phyloP scores from a whole-genome alignment of 371 early-diverging fungal genomes.

The Mucor irregularis region DNA sequence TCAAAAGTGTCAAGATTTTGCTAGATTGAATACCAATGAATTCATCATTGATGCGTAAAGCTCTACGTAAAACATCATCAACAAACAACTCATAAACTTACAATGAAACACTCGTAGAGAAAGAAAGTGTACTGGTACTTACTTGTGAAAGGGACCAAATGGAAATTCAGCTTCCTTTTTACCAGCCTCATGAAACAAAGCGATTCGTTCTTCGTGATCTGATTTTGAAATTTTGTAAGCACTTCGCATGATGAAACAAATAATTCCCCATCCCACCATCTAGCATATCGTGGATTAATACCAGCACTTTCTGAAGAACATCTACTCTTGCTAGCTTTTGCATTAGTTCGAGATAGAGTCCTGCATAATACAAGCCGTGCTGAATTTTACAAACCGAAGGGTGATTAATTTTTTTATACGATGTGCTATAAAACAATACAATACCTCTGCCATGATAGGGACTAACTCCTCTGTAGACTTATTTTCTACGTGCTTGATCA shows the following conservation, averaged over 20 bases:
- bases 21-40: conserved; percentile 84
- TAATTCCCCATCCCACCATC: too few species aligned
- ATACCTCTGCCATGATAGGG: conserved; percentile 50
- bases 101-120: background rate
- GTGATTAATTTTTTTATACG: background rate
- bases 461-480: conserved; percentile 49
- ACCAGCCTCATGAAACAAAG: conserved; percentile 53
- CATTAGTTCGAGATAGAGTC: conserved; percentile 68
- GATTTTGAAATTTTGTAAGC: too few species aligned
- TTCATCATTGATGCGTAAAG: conserved; percentile 83
- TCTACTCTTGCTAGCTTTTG: conserved; percentile 84
- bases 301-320: conserved; percentile 85
- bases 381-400: too few species aligned
- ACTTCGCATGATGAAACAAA: too few species aligned
- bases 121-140: background rate
- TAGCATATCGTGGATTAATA: conserved; percentile 86
- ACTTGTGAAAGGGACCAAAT: conserved; percentile 73
- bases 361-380: conserved; percentile 60
- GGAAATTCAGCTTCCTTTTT: conserved; percentile 49
- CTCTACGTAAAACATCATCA: conserved; percentile 44
- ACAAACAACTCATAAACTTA: too few species aligned
- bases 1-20: conserved; percentile 74
- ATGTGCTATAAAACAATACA: background rate
- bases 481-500: conserved; percentile 62
- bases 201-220: conserved; percentile 57